Percentiles rank a stretch among this genome's conserved stretches.
phyloP scores from a whole-genome alignment of 2,329 filamentous ascomycete species.

The Aspergillus japonicus region DNA sequence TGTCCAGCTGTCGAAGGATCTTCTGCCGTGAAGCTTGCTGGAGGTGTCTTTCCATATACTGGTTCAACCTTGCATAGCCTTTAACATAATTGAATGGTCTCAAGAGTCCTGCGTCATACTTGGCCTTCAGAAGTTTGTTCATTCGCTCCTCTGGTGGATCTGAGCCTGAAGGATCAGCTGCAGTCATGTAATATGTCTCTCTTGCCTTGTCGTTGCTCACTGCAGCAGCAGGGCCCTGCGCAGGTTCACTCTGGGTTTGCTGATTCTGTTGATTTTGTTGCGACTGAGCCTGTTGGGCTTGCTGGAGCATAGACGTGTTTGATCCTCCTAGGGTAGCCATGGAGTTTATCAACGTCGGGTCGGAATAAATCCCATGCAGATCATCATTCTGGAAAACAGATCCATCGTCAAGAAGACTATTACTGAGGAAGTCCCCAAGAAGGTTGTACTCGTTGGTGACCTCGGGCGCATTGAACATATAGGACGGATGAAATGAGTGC shows the following conservation, averaged over 20 bases:
- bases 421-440: constrained; percentile 93
- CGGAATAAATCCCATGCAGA: constrained; percentile 59
- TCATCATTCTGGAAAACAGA: constrained; percentile 68
- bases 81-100: constrained; percentile 99
- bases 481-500: constrained; percentile 89
- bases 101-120: constrained; percentile 90
- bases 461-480: constrained; percentile 92
- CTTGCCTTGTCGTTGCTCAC: constrained; percentile 66
- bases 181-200: constrained; percentile 92
- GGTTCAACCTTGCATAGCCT: constrained; percentile 83
- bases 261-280: constrained; percentile 34
- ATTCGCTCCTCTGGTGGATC: constrained; percentile 89
- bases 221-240: constrained; percentile 61
- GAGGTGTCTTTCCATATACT: constrained; percentile 89
- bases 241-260: constrained; percentile 49
- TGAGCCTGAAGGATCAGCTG: constrained; percentile 87
- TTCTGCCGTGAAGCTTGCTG: constrained; percentile 80
- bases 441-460: constrained; percentile 96
- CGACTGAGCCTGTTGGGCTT: constrained; percentile 36
- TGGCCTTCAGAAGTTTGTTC: constrained; percentile 89
- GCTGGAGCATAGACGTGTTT: constrained; percentile 33
- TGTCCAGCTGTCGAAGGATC: constrained; percentile 85
- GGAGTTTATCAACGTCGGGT: constrained; percentile 54
- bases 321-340: constrained; percentile 37
- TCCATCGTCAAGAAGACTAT: constrained; percentile 81